A percentile compares a stretch with the other conserved stretches of the same genome.
Evolutionary conservation across 2,329 filamentous ascomycete species (phyloP).

Genomic region (Claviceps paspali): DNA sequence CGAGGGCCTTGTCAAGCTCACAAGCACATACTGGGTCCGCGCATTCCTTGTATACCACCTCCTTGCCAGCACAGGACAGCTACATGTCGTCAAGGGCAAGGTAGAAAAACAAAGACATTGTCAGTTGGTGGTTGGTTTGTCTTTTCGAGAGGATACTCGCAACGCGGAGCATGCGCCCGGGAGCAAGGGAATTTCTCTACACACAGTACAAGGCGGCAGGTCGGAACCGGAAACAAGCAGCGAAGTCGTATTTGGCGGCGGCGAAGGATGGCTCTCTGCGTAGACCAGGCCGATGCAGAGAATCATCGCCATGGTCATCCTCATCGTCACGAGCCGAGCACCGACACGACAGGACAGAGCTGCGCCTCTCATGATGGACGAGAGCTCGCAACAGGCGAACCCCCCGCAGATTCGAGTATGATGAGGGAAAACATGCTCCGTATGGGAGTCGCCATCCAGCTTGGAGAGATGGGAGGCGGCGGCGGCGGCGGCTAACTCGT

Average conservation of each 20-base stretch:
- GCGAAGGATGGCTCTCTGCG: neutral
- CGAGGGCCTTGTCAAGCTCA: slow-evolving; percentile 1
- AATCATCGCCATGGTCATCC: too few species aligned
- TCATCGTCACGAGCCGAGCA: too few species aligned
- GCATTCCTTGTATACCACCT: neutral
- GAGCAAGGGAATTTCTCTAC: neutral
- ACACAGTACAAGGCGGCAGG: slow-evolving; percentile 2
- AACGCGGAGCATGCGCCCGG: too few species aligned
- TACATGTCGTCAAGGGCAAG: neutral
- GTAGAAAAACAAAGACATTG: neutral
- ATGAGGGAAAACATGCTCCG: too few species aligned
- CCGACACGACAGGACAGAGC: neutral
- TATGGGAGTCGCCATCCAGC: too few species aligned
- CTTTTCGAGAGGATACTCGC: too few species aligned
- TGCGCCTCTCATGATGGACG: neutral
- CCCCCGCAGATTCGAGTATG: too few species aligned
- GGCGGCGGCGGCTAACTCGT: too few species aligned
- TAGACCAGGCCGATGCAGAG: neutral
- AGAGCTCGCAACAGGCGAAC: neutral
- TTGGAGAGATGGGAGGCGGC: too few species aligned
- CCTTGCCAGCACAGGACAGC: neutral
- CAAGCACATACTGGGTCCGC: slow-evolving; percentile 1
- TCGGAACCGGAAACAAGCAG: neutral
- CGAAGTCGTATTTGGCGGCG: neutral
- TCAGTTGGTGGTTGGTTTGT: neutral